A percentile compares a stretch with the other conserved stretches of the same genome.
Conservation (phyloP, 75 land plant genomes). For the Azolla pinnata region DNA sequence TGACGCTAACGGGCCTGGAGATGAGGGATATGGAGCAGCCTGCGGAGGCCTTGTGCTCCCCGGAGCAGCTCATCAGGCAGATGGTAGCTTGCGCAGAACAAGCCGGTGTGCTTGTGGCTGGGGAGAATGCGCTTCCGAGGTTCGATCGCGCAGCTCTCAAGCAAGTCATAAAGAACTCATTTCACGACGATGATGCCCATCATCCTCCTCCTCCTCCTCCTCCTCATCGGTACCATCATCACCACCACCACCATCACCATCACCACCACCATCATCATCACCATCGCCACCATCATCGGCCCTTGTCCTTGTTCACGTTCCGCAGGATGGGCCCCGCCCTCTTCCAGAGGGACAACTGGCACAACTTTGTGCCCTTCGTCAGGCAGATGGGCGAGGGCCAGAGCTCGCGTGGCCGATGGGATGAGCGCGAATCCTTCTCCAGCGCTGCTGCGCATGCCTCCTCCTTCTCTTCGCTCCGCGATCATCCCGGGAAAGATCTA, state of each 20-base stretch:
- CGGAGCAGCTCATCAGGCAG: slow-evolving; percentile 73
- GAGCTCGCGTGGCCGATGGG: no score
- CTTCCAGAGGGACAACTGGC: slow-evolving; percentile 23
- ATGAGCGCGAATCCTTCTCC: no score
- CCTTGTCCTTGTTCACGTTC: no score
- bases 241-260: background rate
- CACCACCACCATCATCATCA: background rate
- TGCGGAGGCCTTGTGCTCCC: slow-evolving; percentile 40
- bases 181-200: background rate
- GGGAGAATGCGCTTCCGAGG: slow-evolving; percentile 53
- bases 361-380: slow-evolving; percentile 41
- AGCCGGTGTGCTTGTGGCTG: slow-evolving; percentile 47
- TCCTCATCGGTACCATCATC: background rate
- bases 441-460: no score
- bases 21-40: slow-evolving; percentile 53
- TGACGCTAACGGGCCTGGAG: slow-evolving; percentile 64
- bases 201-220: no score
- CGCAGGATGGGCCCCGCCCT: slow-evolving; percentile 40
- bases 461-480: no score
- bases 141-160: slow-evolving; percentile 43
- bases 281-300: background rate
- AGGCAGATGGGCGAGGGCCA: slow-evolving; percentile 24
- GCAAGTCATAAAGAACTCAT: slow-evolving; percentile 45
- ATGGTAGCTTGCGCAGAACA: slow-evolving; percentile 12
- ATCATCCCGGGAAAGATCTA: no score